A percentile compares a stretch with the other conserved stretches of the same genome.
These are phyloP conservation scores for Ophiostoma australiae DNA, from an alignment of 2,329 filamentous ascomycete species.

Conservation along the genomic window DNA sequence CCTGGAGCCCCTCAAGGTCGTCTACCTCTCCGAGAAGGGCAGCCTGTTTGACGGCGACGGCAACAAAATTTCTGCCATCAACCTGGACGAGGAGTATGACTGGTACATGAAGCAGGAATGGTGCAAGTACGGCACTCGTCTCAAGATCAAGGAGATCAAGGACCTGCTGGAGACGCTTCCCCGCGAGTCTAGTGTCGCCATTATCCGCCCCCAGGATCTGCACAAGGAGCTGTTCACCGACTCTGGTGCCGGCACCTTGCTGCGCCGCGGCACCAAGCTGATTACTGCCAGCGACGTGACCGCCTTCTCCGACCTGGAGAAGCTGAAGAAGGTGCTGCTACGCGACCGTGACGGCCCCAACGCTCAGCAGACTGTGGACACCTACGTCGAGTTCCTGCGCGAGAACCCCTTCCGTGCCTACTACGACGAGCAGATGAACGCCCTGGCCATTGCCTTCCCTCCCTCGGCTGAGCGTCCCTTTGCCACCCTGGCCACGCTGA, in stretches of 20 bases:
- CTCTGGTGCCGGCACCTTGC: slow-evolving; percentile 87
- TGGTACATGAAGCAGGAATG: slow-evolving; percentile 88
- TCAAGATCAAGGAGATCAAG: slow-evolving; percentile 98
- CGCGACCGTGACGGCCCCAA: slow-evolving; percentile 78
- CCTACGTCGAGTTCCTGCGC: slow-evolving; percentile 75
- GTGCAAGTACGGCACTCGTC: slow-evolving; percentile 88
- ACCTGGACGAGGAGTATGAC: slow-evolving; percentile 94
- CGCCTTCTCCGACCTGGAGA: slow-evolving; percentile 69
- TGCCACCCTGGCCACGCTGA: slow-evolving; percentile 82
- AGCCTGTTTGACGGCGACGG: slow-evolving; percentile 89
- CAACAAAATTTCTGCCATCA: slow-evolving; percentile 94
- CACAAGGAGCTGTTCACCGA: slow-evolving; percentile 97
- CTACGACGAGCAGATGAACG: slow-evolving; percentile 91
- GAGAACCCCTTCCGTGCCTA: slow-evolving; percentile 83
- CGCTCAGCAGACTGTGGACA: slow-evolving; percentile 75
- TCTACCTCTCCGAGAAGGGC: slow-evolving; percentile 97
- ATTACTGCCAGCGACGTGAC: slow-evolving; percentile 65
- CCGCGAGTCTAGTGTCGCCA: slow-evolving; percentile 88
- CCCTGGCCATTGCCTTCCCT: slow-evolving; percentile 81
- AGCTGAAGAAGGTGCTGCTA: slow-evolving; percentile 76
- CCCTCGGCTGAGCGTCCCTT: slow-evolving; percentile 60
- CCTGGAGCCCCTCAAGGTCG: slow-evolving; percentile 90
- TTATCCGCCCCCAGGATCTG: slow-evolving; percentile 92
- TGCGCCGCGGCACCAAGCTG: slow-evolving; percentile 86
- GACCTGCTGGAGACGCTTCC: slow-evolving; percentile 84